Evolutionary conservation across 257 asterid species (phyloP).

Genomic region (Thymus mandschuricus): DNA sequence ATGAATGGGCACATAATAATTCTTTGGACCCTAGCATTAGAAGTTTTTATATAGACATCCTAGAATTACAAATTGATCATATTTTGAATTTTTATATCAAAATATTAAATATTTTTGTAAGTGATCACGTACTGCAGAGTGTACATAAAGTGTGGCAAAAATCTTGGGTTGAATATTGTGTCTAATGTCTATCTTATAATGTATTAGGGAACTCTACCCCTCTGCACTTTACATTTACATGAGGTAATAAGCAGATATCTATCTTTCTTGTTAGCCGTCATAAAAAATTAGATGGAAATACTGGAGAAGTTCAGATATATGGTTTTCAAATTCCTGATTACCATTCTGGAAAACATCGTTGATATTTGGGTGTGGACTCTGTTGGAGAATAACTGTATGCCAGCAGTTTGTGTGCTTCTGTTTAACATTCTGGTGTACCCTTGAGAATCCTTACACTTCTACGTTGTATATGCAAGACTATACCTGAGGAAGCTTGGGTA

Average conservation of each 20-base stretch:
- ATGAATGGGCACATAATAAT: neutral
- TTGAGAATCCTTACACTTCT: conserved; percentile 34
- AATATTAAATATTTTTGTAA: neutral
- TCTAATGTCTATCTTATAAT: neutral
- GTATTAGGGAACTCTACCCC: neutral
- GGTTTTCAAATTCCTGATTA: conserved; percentile 2
- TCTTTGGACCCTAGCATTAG: neutral
- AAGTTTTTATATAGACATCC: neutral
- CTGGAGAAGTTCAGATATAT: neutral
- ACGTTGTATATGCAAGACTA: conserved; percentile 54
- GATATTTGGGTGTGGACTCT: conserved; percentile 7
- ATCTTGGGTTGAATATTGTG: neutral
- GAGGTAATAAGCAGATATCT: neutral
- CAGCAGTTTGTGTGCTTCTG: conserved; percentile 15
- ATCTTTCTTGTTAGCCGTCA: neutral
- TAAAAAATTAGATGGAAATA: neutral
- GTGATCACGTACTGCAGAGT: neutral
- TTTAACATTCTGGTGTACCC: conserved; percentile 23
- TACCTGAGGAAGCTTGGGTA: conserved; percentile 82
- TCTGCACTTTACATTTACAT: neutral
- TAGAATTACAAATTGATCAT: conserved; percentile 1
- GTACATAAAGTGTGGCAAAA: neutral
- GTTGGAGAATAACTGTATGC: neutral
- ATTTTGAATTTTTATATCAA: neutral
- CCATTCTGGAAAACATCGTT: neutral